These are phyloP conservation scores for Mycena leptocephala DNA, from an alignment of 768 basidiomycete genomes.

Conservation along the genomic window DNA sequence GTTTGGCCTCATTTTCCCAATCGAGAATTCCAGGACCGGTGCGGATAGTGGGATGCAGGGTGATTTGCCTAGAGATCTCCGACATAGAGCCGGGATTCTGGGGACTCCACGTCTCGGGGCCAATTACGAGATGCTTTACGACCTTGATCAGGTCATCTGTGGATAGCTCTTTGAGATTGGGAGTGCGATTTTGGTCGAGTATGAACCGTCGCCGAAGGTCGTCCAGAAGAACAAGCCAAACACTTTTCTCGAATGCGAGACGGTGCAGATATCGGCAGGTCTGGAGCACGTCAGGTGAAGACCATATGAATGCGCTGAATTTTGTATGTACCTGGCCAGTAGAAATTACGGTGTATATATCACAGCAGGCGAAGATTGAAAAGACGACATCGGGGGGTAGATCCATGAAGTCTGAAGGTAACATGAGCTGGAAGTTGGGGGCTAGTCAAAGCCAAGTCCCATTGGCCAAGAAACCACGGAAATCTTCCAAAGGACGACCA, in stretches of 20 bases:
- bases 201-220: constrained; percentile 9
- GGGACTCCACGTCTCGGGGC: background rate
- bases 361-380: background rate
- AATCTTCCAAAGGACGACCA: too few relatives aligned
- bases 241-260: constrained; percentile 16
- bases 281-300: background rate
- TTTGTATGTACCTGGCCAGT: background rate
- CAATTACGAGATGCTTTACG: background rate
- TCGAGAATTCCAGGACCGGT: background rate
- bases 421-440: too few relatives aligned
- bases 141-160: background rate
- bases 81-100: background rate
- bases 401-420: background rate
- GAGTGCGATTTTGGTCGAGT: background rate
- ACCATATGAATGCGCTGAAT: background rate
- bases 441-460: too few relatives aligned
- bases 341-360: background rate
- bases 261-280: constrained; percentile 17
- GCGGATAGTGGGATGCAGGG: background rate
- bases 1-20: background rate
- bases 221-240: constrained; percentile 19
- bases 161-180: background rate
- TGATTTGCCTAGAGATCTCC: background rate
- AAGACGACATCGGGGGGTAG: background rate
- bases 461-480: too few relatives aligned